Evolutionary conservation across 2,329 filamentous ascomycete species (phyloP).

Genomic region (Daldinia sp.): DNA sequence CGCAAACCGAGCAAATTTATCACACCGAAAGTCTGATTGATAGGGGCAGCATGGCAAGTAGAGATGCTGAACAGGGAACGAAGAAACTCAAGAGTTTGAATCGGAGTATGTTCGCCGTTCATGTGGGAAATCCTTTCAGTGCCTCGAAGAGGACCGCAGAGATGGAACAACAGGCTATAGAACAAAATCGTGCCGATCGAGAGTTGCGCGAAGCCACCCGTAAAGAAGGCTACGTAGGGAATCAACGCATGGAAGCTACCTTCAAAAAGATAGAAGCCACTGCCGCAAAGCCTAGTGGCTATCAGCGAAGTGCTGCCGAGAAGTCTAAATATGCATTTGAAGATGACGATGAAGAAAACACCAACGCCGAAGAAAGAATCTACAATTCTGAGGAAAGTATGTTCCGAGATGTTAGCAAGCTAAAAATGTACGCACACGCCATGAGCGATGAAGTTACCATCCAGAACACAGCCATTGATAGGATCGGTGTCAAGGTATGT

Average conservation of each 20-base stretch:
- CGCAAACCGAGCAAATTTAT: no score
- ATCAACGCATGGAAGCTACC: slow-evolving; percentile 65
- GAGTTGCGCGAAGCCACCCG: slow-evolving; percentile 74
- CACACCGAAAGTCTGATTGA: slow-evolving; percentile 88
- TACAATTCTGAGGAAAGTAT: slow-evolving; percentile 56
- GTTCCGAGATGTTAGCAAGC: slow-evolving; percentile 73
- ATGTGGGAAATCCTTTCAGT: slow-evolving; percentile 83
- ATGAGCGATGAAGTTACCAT: slow-evolving; percentile 80
- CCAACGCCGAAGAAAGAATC: no score
- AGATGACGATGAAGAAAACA: slow-evolving; percentile 56
- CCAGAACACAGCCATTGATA: slow-evolving; percentile 81
- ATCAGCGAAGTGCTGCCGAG: slow-evolving; percentile 55
- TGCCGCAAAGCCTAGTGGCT: not conserved
- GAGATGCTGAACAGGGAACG: slow-evolving; percentile 84
- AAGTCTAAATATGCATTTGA: slow-evolving; percentile 82
- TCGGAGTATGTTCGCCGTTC: slow-evolving; percentile 89
- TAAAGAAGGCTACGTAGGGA: slow-evolving; percentile 63
- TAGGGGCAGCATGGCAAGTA: slow-evolving; percentile 66
- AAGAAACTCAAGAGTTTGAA: slow-evolving; percentile 88
- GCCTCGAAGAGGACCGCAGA: slow-evolving; percentile 69
- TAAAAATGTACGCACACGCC: slow-evolving; percentile 79
- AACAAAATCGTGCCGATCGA: slow-evolving; percentile 72
- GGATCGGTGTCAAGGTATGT: slow-evolving; percentile 80
- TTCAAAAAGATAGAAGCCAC: slow-evolving; percentile 58
- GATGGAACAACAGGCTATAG: no score